Evolutionary conservation across 1,139 yeast species (phyloP), one percentile per base, ranked within the genome.

Genomic region (Kodamaea alishanica): DNA sequence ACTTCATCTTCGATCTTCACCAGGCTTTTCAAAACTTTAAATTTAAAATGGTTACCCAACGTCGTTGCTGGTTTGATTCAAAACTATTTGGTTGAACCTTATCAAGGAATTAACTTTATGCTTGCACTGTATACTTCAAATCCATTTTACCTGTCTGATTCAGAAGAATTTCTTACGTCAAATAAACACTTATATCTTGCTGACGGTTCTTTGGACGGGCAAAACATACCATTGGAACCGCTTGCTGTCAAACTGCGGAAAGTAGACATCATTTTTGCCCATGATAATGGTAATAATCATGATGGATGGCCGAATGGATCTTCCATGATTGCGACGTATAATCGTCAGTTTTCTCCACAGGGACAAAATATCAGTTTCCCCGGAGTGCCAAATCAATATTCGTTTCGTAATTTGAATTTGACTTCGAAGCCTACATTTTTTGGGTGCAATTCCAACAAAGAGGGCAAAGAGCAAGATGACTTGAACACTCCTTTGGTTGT

Each of bases 1-100:
- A 54, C 60, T 4, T 49, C 54, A 10, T 51, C 55, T 10, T 33
- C 54, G 3, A 34, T 55, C 24, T 56, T 55, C 44, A 56, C 55
- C 37, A 48, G 47, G 54, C 76, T 82, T 48, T 55, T 83, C 30
- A 62, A 81, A 39, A 75, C 73, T 44, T 57, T 83, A 42, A 80
- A 41, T 79, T 46, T 65, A 66, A 44, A 60, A 53, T n/a, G 51
- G 49, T 29, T 63, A n/a, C 43, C 43, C 37, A 30, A 39, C 42
- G 10, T 44, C 51, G 7, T 44, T 49, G 32, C 44, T 44, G n/a
- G 6, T 85, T 84, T 58, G 69, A 59, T 44, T 65, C 63, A 24
- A 62, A 55, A 38, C n/a, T 32, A 48, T 12, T 29, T 49, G 6
- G 26, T 35, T 6, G 24, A 52, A 25, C 39, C 40, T 4, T 34